These are phyloP conservation scores for Hericium rajendrae DNA, from an alignment of 768 basidiomycete genomes.

Conservation along the genomic window DNA sequence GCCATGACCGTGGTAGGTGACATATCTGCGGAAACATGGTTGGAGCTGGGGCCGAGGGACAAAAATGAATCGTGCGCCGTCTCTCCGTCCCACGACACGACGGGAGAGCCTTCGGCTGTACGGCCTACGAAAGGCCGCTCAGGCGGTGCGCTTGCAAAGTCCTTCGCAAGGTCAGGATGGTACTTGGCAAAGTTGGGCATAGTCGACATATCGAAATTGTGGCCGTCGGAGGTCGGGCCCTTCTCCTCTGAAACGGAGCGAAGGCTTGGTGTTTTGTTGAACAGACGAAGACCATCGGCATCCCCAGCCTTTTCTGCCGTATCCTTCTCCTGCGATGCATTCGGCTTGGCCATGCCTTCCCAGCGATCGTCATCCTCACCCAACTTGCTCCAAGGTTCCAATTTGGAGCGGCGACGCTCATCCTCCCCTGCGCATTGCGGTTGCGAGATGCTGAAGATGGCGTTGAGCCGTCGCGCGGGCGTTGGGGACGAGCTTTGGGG, in stretches of 20 bases:
- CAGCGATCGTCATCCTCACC: constrained; percentile 1
- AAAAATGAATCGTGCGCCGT: constrained; percentile 7
- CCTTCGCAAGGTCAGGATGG: not conserved
- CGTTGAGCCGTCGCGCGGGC: constrained; percentile 2
- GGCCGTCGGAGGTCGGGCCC: constrained; percentile 1
- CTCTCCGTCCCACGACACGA: constrained; percentile 7
- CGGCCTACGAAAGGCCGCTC: constrained; percentile 2
- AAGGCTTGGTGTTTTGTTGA: constrained; percentile 12
- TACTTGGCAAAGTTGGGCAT: constrained; percentile 13
- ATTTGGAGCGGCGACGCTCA: not conserved
- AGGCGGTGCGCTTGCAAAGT: not conserved
- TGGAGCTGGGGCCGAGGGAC: constrained; percentile 1
- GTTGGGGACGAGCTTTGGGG: not conserved
- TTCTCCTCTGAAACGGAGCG: constrained; percentile 10
- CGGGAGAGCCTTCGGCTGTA: not conserved
- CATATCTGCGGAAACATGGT: constrained; percentile 4
- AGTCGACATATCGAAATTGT: constrained; percentile 10
- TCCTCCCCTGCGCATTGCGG: not conserved
- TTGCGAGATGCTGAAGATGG: not conserved
- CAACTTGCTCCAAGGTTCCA: constrained; percentile 3
- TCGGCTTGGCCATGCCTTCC: constrained; percentile 1
- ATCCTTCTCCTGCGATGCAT: not conserved
- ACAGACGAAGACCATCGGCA: constrained; percentile 4
- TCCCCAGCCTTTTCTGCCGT: not conserved
- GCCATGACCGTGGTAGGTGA: constrained; percentile 7